phyloP scores from a whole-genome alignment of 306 rosid species.

The Astragalus glycyphyllos region DNA sequence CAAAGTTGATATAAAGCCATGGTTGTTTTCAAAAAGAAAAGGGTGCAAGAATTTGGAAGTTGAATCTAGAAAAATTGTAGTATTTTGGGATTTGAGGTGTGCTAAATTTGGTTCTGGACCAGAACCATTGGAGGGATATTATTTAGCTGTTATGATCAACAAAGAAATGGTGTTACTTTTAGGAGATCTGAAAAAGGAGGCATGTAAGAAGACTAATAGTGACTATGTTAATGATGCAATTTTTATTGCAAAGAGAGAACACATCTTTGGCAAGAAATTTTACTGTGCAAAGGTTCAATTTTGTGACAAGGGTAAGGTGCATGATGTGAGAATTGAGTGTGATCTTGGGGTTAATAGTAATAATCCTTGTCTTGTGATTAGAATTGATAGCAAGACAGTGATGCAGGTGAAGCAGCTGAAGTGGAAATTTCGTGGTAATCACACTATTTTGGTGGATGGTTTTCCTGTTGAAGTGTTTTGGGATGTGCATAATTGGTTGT shows the following conservation, averaged over 20 bases:
- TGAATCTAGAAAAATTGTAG: slow-evolving; percentile 59
- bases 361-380: slow-evolving; percentile 78
- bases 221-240: slow-evolving; percentile 50
- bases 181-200: slow-evolving; percentile 79
- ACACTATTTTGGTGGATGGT: slow-evolving; percentile 83
- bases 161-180: slow-evolving; percentile 68
- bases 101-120: slow-evolving; percentile 88
- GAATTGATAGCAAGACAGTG: slow-evolving; percentile 75
- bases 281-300: slow-evolving; percentile 73
- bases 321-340: slow-evolving; percentile 81
- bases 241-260: slow-evolving; percentile 78
- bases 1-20: slow-evolving; percentile 86
- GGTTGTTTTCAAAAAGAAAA: slow-evolving; percentile 85
- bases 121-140: slow-evolving; percentile 81
- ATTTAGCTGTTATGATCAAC: slow-evolving; percentile 64
- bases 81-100: slow-evolving; percentile 74
- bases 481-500: slow-evolving; percentile 97
- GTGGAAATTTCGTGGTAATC: slow-evolving; percentile 91
- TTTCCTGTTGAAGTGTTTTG: slow-evolving; percentile 80
- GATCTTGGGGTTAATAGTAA: slow-evolving; percentile 65
- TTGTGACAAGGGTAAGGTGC: slow-evolving; percentile 74
- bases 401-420: slow-evolving; percentile 81
- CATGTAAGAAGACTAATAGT: slow-evolving; percentile 57
- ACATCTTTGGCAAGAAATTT: slow-evolving; percentile 76
- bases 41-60: slow-evolving; percentile 73